Percentiles rank a stretch among this genome's conserved stretches.
Conservation (phyloP, 805 yeast genomes). For the Teunomyces panamensis region DNA sequence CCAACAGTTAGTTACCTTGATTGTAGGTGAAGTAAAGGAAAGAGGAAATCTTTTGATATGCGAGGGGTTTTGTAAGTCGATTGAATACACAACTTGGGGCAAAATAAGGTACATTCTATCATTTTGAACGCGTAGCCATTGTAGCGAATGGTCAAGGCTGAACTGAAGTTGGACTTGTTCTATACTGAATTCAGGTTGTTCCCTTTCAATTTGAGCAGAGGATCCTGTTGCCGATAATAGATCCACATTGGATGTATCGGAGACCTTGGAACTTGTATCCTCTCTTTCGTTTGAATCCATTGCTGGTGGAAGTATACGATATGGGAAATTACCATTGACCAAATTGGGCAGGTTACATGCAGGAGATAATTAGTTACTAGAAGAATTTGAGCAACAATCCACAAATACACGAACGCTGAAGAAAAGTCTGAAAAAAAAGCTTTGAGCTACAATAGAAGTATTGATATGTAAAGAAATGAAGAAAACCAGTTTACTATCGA, state of each 20-base stretch:
- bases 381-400: no score
- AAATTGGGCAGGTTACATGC: no score
- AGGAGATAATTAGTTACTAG: no score
- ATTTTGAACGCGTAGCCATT: constrained; percentile 26
- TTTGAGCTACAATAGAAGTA: no score
- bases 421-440: no score
- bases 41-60: constrained; percentile 22
- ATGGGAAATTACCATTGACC: no score
- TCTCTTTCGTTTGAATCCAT: constrained; percentile 5
- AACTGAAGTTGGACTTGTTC: constrained; percentile 42
- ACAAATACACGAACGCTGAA: no score
- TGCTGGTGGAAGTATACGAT: not conserved
- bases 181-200: constrained; percentile 24
- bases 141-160: constrained; percentile 24
- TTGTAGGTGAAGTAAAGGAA: constrained; percentile 12
- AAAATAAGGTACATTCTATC: constrained; percentile 34
- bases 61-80: constrained; percentile 36
- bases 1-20: constrained; percentile 29
- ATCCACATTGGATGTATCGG: not conserved
- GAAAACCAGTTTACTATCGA: no score
- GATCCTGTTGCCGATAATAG: not conserved
- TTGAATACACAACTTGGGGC: constrained; percentile 20
- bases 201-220: constrained; percentile 5
- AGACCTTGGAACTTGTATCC: not conserved
- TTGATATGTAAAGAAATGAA: no score